Evolutionary conservation across 805 yeast genomes (phyloP).

Genomic region (Candida argentea): DNA sequence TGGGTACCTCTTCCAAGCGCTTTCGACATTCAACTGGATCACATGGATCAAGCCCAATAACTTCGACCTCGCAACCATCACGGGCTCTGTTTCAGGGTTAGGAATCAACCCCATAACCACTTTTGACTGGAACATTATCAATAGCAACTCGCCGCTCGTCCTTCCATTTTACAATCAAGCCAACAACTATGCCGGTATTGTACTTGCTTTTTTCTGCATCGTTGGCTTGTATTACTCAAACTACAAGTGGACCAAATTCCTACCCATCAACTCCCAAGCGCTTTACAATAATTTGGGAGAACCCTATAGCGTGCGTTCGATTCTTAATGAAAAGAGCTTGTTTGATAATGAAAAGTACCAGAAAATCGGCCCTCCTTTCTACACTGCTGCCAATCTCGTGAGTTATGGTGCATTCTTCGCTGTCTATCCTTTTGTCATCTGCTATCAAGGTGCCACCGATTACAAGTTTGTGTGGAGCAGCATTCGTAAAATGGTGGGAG

Average conservation of each 20-base stretch:
- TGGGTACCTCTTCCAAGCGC: constrained; percentile 26
- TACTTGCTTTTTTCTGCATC: constrained; percentile 24
- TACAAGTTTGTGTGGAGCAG: no score
- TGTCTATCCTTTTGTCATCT: constrained; percentile 44
- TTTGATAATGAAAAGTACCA: constrained; percentile 40
- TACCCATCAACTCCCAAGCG: constrained; percentile 43
- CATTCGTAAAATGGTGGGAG: constrained; percentile 29
- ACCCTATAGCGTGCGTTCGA: constrained; percentile 34
- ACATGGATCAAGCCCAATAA: constrained; percentile 33
- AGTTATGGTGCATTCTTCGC: constrained; percentile 48
- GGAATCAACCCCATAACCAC: constrained; percentile 34
- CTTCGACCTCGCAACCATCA: constrained; percentile 28
- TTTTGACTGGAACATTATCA: constrained; percentile 34
- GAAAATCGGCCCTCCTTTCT: constrained; percentile 56
- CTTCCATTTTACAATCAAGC: constrained; percentile 34
- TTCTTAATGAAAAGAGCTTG: constrained; percentile 32
- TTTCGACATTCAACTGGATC: constrained; percentile 35
- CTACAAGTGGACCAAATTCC: constrained; percentile 37
- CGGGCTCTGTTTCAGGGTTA: constrained; percentile 28
- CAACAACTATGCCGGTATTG: constrained; percentile 29
- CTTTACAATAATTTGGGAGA: constrained; percentile 44
- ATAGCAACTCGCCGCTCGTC: constrained; percentile 28
- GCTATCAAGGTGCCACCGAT: constrained; percentile 38
- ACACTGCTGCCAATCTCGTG: constrained; percentile 52
- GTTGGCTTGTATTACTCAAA: constrained; percentile 34